Percentiles rank a stretch among this genome's conserved stretches.
Conservation (phyloP, 768 basidiomycete species). For the Plicaturopsis crispa region DNA sequence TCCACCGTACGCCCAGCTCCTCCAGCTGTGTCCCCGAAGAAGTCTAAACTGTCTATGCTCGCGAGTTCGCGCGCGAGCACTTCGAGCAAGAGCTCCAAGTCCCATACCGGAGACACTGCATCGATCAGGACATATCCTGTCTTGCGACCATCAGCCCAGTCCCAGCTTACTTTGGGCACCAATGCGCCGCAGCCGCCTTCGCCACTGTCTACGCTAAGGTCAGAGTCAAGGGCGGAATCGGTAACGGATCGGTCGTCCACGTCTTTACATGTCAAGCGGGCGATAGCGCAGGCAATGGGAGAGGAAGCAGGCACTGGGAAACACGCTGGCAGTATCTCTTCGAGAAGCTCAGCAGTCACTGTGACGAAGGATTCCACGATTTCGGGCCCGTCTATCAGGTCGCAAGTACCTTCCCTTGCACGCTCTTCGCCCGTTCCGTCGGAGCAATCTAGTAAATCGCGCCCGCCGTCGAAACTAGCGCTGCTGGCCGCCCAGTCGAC, state of each 20-base stretch:
- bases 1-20: constrained; percentile 19
- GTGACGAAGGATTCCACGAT: not conserved
- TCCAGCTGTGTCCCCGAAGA: constrained; percentile 25
- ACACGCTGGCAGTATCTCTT: too few species aligned
- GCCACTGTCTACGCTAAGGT: constrained; percentile 13
- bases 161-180: constrained; percentile 27
- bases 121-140: constrained; percentile 68
- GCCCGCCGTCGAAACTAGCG: constrained; percentile 60
- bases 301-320: constrained; percentile 50
- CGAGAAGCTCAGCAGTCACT: not conserved
- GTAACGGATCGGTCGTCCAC: constrained; percentile 35
- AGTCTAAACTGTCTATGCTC: constrained; percentile 63
- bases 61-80: constrained; percentile 58
- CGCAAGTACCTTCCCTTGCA: too few species aligned
- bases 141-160: constrained; percentile 61
- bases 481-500: constrained; percentile 64
- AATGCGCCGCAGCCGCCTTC: constrained; percentile 10
- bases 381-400: too few species aligned
- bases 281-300: constrained; percentile 61
- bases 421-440: too few species aligned
- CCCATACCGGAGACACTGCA: constrained; percentile 39
- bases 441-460: not conserved
- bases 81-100: constrained; percentile 41
- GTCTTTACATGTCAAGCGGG: constrained; percentile 54
- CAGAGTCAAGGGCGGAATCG: constrained; percentile 13